Percentiles rank a stretch among this genome's conserved stretches.
Conservation (phyloP, 1,284 basidiomycete species). For the Phellopilus nigrolimitatus region DNA sequence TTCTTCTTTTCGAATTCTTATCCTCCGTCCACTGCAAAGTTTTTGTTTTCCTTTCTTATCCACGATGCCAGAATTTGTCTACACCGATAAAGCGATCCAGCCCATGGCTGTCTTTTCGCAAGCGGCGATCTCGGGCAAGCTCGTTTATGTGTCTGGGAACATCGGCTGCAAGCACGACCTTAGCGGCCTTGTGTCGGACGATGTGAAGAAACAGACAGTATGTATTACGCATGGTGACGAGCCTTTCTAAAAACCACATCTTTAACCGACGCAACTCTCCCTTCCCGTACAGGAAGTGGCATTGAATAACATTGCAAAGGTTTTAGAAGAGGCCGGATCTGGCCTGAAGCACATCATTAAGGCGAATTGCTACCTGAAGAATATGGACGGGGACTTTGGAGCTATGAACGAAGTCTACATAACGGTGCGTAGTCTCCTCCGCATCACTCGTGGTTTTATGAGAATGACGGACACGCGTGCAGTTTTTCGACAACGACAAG, state of each 20-base stretch:
- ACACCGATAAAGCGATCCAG: slow-evolving; percentile 30
- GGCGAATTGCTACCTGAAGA: slow-evolving; percentile 53
- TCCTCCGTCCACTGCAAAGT: no score
- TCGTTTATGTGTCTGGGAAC: slow-evolving; percentile 58
- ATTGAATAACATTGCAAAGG: slow-evolving; percentile 51
- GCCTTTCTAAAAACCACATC: slow-evolving; percentile 7
- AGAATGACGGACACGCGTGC: background rate
- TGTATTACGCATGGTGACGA: slow-evolving; percentile 21
- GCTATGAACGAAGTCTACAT: slow-evolving; percentile 52
- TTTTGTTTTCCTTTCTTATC: no score
- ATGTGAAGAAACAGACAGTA: slow-evolving; percentile 50
- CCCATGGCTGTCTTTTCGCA: slow-evolving; percentile 34
- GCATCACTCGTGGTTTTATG: background rate
- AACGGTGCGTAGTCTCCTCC: slow-evolving; percentile 33
- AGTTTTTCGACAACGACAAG: slow-evolving; percentile 50
- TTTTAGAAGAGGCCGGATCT: slow-evolving; percentile 59
- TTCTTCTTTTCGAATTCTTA: no score
- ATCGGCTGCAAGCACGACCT: slow-evolving; percentile 49
- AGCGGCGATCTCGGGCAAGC: slow-evolving; percentile 45
- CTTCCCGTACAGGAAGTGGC: slow-evolving; percentile 41
- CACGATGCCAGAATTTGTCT: no score
- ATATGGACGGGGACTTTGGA: slow-evolving; percentile 46
- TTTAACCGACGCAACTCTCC: background rate
- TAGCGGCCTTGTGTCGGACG: slow-evolving; percentile 44
- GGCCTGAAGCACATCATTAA: slow-evolving; percentile 56